A percentile compares a stretch with the other conserved stretches of the same genome.
phyloP scores from a whole-genome alignment of 2,329 filamentous ascomycete genomes.

The Tolypocladium inflatum region DNA sequence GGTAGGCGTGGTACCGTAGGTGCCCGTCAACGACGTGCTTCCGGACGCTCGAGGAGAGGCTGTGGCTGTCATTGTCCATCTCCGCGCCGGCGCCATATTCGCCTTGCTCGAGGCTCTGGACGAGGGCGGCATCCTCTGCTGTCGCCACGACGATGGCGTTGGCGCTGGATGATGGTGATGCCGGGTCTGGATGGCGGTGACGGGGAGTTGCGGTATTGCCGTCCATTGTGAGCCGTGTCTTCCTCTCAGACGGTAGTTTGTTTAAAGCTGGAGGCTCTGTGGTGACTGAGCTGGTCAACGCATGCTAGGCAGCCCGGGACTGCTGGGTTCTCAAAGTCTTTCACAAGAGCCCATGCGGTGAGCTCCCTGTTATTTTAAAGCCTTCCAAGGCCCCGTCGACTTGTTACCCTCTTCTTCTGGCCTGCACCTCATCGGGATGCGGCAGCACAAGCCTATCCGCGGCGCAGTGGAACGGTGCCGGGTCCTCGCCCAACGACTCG shows the following conservation, averaged over 20 bases:
- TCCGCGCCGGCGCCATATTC: constrained; percentile 15
- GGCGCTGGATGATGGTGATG: background rate
- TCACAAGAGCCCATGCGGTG: background rate
- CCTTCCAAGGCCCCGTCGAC: background rate
- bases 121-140: constrained; percentile 7
- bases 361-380: no score
- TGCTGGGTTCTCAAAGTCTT: background rate
- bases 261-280: background rate
- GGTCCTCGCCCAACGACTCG: background rate
- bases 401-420: no score
- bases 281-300: background rate
- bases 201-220: background rate
- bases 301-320: background rate
- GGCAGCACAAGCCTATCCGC: background rate
- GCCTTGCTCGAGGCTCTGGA: constrained; percentile 23
- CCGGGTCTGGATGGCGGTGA: background rate
- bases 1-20: constrained; percentile 30
- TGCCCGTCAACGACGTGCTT: constrained; percentile 32
- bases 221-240: background rate
- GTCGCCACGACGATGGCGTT: background rate
- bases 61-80: constrained; percentile 21
- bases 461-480: background rate
- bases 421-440: background rate
- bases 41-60: constrained; percentile 31
- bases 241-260: background rate